These are phyloP conservation scores for Eleusine coracana DNA, from an alignment of 176 grass and related monocot species.

Conservation along the genomic window DNA sequence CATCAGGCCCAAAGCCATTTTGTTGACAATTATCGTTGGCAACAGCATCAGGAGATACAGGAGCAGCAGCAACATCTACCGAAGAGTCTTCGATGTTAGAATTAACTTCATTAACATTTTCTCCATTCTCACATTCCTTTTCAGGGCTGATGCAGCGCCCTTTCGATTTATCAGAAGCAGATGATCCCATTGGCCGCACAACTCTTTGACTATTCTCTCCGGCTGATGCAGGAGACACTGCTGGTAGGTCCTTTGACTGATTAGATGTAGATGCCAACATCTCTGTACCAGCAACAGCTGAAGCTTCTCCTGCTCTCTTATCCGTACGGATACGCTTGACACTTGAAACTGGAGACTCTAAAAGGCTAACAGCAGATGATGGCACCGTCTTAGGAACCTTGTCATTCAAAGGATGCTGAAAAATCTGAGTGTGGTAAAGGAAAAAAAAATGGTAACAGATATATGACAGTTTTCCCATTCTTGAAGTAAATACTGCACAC, in stretches of 20 bases:
- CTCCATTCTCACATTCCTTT: constrained; percentile 58
- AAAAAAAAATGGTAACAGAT: constrained; percentile 27
- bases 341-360: constrained; percentile 51
- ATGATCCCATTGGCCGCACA: constrained; percentile 45
- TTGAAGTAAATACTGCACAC: constrained; percentile 25
- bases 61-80: constrained; percentile 52
- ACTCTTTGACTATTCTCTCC: constrained; percentile 51
- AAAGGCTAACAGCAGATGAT: constrained; percentile 54
- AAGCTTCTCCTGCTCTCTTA: constrained; percentile 61
- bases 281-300: constrained; percentile 71
- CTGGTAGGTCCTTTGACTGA: constrained; percentile 59
- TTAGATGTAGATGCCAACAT: constrained; percentile 79
- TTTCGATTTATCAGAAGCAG: constrained; percentile 67
- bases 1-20: constrained; percentile 53
- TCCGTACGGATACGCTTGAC: constrained; percentile 65
- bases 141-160: constrained; percentile 54
- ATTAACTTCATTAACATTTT: constrained; percentile 66
- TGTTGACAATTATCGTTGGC: constrained; percentile 50
- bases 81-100: constrained; percentile 64
- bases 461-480: constrained; percentile 27
- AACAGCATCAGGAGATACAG: constrained; percentile 59
- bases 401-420: constrained; percentile 84
- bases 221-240: constrained; percentile 32
- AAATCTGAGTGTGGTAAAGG: constrained; percentile 70
- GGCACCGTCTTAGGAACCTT: constrained; percentile 54